Evolutionary conservation across 805 yeast species (phyloP), one percentile per base, ranked within the genome.

Genomic region (Saturnispora serradocipensis): DNA sequence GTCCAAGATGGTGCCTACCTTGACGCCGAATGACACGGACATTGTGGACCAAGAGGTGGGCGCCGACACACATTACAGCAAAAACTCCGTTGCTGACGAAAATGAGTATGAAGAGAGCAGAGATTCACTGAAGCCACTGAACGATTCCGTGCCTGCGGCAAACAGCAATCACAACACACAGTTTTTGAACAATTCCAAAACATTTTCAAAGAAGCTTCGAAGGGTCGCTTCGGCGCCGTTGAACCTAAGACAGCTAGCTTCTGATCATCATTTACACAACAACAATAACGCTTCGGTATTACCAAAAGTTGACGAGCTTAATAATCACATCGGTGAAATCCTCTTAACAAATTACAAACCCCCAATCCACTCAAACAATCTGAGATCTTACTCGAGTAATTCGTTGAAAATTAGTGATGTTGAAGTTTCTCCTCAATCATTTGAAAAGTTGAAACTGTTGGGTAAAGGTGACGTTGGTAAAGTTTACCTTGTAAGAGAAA

Each of bases 401-500:
- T 80, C 96, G 11, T 85, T 85, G 51, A 86, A 82, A 61, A 76
- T 82, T 36, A 74, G 80, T 51, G 84, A 82, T 55, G 88, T 84
- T 9, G 88, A 86, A 61, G 99, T 95, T 20, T 78, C 84, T 5
- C 95, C 95, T 2, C 78, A 79, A 44, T 85, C 93, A 27, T 93
- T 93, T 65, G 97, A 90, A 58, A 91, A 88, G 64, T 79, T 93
- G 50, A 81, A 87, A 58, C 70, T 93, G n/a, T 70, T 93, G 47
- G 99, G 99, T 4, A 88, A 88, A 63, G 99, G 99, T 53, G 99
- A 93, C 62, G 98, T 93, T 36, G 99, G 99, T 3, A 90, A 88
- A 65, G 99, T 93, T 24, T 93, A 87, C 61, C 71, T 93, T 27
- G 99, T 93, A 5, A 77, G 85, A 54, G 97, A 95, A 60, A 88